Evolutionary conservation across 1,284 basidiomycete species (phyloP).

Genomic region (Sporisorium scitamineum): DNA sequence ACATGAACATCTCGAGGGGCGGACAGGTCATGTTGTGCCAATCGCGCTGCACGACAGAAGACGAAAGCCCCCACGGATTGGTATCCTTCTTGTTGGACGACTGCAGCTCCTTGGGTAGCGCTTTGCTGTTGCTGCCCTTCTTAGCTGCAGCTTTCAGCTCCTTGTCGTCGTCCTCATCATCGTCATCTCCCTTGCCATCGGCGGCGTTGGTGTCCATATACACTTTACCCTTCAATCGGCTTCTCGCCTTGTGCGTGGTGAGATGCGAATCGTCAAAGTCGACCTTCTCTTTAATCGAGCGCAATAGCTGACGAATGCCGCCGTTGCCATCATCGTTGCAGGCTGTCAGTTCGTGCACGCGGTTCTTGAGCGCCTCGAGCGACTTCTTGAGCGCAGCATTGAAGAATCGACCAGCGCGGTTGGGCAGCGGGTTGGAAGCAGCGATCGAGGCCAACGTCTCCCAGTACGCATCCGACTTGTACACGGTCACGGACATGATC

Average conservation of each 20-base stretch:
- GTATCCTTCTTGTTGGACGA: slow-evolving; percentile 32
- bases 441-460: slow-evolving; percentile 53
- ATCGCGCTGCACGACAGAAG: slow-evolving; percentile 76
- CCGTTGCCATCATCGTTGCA: slow-evolving; percentile 7
- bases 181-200: slow-evolving; percentile 73
- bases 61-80: slow-evolving; percentile 78
- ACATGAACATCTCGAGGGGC: slow-evolving; percentile 84
- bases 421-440: slow-evolving; percentile 53
- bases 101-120: slow-evolving; percentile 66
- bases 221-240: slow-evolving; percentile 50
- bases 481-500: slow-evolving; percentile 86
- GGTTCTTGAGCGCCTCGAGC: slow-evolving; percentile 51
- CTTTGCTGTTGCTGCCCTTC: slow-evolving; percentile 32
- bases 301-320: slow-evolving; percentile 24
- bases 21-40: slow-evolving; percentile 84
- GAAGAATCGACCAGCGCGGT: slow-evolving; percentile 56
- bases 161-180: slow-evolving; percentile 69
- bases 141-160: slow-evolving; percentile 68
- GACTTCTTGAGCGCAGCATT: slow-evolving; percentile 53
- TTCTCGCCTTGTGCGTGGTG: slow-evolving; percentile 49
- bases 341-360: slow-evolving; percentile 47
- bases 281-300: slow-evolving; percentile 29
- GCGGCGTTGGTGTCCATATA: slow-evolving; percentile 44
- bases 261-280: slow-evolving; percentile 54
- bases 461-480: slow-evolving; percentile 73